Evolutionary conservation across 257 asterid species (phyloP).

Genomic region (Oldenlandia corymbosa): DNA sequence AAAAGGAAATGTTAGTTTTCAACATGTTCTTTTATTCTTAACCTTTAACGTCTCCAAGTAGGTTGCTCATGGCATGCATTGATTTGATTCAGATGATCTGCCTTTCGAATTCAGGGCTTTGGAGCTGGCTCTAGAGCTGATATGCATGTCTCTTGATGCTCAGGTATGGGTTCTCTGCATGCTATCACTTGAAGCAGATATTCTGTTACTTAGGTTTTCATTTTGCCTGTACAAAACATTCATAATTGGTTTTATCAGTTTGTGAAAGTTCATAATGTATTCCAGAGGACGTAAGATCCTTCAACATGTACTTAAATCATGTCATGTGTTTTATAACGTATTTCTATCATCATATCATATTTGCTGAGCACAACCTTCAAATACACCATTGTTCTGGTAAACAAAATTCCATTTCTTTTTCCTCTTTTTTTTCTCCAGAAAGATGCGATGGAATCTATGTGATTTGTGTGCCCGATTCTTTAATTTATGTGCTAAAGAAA

Average conservation of each 20-base stretch:
- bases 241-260: too few relatives aligned
- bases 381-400: too few relatives aligned
- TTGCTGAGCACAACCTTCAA: background rate
- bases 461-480: background rate
- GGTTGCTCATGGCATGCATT: slow-evolving; percentile 22
- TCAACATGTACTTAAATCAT: background rate
- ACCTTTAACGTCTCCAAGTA: slow-evolving; percentile 1
- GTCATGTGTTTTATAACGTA: background rate
- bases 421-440: background rate
- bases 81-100: slow-evolving; percentile 68
- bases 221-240: background rate
- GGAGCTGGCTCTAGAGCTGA: slow-evolving; percentile 93
- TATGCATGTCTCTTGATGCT: slow-evolving; percentile 85
- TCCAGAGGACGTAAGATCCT: background rate
- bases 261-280: too few relatives aligned
- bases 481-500: background rate
- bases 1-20: too few relatives aligned
- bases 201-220: background rate
- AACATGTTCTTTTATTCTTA: too few relatives aligned
- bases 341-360: background rate
- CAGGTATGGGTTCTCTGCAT: slow-evolving; percentile 54
- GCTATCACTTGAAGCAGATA: slow-evolving; percentile 7
- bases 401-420: background rate
- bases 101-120: slow-evolving; percentile 96
- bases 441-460: background rate